Base-by-base conservation (phyloP, 169 alveolate genomes). In the Eimeria tenella region DNA sequence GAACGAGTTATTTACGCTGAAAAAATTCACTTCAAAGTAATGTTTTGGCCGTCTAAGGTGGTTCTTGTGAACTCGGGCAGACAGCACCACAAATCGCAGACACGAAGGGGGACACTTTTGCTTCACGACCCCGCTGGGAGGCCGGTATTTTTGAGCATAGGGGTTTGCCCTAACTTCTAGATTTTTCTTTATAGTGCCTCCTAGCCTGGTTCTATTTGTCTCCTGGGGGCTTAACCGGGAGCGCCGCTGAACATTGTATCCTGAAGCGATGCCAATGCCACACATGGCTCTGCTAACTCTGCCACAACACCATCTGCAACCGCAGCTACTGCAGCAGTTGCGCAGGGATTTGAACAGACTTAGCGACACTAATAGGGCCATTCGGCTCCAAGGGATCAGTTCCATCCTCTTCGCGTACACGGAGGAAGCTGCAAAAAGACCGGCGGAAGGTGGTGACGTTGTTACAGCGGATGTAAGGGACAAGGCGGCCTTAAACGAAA, bases 321-420 rank as follows among this genome's bases (percentile, higher is more conserved):
- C 25, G 65, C 91, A 60, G 63, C 58, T 84, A 6, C 79, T 21
- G 23, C 91, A 84, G 23, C 81, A 13, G 79, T 62, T 84, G 19
- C 81, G 79, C 0, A 58, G 91, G 25, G 74, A 81, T 25, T 71
- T 81, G 25, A 56, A 81, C 23, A 55, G 89, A 53, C 89, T 81
- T 62, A 42, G 23, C 10, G 91, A 84, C 63, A 60, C 79, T 50
- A 84, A 84, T 62, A 84, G 81, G 74, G 89, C 19, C 56, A 81
- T 49, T 2, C 91, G 91, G 60, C 63, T 84, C 7, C 63, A 42
- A 8, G 91, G 91, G 55, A 77, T 50, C 23, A 84, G 55, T 25
- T 23, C 81, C 65, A 84, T 84, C 60, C 91, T 84, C 4, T 71
- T 60, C 58, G 42, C 62, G 81, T 84, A 60, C 91, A 71, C n/a